Percentiles rank a stretch among this genome's conserved stretches.
Conservation (phyloP, 305 asterid species). For the Fraxinus angustifolia region DNA sequence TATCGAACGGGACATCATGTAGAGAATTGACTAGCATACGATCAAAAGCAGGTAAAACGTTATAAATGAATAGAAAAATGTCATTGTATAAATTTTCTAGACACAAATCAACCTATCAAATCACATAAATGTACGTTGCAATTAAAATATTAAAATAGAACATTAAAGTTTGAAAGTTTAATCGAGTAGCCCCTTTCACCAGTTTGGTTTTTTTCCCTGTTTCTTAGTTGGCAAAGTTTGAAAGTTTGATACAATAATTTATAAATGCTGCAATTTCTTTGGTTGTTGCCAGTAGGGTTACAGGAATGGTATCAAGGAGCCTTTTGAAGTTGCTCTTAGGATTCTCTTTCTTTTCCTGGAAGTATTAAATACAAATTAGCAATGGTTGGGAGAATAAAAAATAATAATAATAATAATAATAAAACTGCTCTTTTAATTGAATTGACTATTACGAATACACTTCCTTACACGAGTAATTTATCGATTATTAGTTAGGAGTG, state of each 20-base stretch:
- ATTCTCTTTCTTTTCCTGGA: not conserved
- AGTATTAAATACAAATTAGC: not conserved
- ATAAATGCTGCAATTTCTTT: not conserved
- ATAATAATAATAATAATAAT: too few relatives aligned
- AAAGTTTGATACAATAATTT: not conserved
- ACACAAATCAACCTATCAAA: not conserved
- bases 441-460: constrained; percentile 14
- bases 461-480: not conserved
- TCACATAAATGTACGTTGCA: not conserved
- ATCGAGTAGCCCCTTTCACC: not conserved
- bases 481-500: not conserved
- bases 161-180: not conserved
- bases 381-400: not conserved
- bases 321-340: not conserved
- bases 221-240: not conserved
- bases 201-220: not conserved
- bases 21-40: too few relatives aligned
- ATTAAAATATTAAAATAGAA: not conserved
- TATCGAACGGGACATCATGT: too few relatives aligned
- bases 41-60: too few relatives aligned
- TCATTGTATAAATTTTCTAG: too few relatives aligned
- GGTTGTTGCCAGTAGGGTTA: not conserved
- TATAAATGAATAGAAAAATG: too few relatives aligned
- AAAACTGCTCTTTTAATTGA: too few relatives aligned
- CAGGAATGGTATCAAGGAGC: not conserved